Base-by-base conservation (phyloP, 106 monocot species). In the Acorus gramineus region DNA sequence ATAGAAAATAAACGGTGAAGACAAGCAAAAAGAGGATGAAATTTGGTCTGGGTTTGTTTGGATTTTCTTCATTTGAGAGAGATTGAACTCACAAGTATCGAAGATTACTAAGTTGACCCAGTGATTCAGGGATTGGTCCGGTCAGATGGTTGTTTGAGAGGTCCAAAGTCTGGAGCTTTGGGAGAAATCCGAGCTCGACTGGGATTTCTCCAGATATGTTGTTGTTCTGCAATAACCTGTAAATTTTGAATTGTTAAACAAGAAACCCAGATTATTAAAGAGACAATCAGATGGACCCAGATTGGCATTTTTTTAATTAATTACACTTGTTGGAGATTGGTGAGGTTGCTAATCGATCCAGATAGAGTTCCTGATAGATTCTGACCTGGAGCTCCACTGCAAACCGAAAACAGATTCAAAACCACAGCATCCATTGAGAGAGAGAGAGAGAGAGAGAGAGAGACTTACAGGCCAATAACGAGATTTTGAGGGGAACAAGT, bases 321-420 rank as follows among this genome's bases (percentile, higher is more conserved):
- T 79, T 56, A 96, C 96, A 96, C 74, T 91, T 96, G 96, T 60
- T 96, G 85, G 11, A 96, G 82, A 73, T 96, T 81, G 4, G 87
- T 91, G 71, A 96, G 91, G 64, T 96, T 91, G 28, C 72, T 80
- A 14, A 96, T 91, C 59, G 53, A 47, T 6, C 71, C 72, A 13
- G 96, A 91, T 14, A 96, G 83, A 5, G 82, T 77, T 14, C 96
- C 96, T 6, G 96, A 91, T 11, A 96, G 56, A 28, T 75, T 70
- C 68, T 91, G 87, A 77, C 91, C 83, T 42, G 91, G 85, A 11
- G 83, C 87, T 71, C 80, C 90, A 44, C 96, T 96, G 69, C 69
- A 61, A 47, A 53, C 8, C 12, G 47, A 50, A 3, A 53, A 50
- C 28, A 28, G 28, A 28, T 28, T 28, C 28, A 28, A 28, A 28